Conservation (phyloP, 495 filamentous ascomycete genomes). For the Neurospora tetraspora region DNA sequence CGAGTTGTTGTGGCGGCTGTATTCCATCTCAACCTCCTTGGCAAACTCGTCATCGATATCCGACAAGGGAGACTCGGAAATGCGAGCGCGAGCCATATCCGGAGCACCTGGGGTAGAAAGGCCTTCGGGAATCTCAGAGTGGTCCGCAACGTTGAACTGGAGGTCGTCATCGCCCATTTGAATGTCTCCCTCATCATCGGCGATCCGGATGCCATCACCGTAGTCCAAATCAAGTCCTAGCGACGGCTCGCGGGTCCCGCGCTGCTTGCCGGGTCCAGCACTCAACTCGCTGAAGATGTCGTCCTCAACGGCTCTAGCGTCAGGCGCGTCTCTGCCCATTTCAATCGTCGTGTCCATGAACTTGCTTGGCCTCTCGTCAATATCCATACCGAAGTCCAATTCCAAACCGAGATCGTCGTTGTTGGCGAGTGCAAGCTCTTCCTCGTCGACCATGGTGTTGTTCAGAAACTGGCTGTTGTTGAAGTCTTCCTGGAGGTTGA, state of each 20-base stretch:
- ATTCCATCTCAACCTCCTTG: constrained; percentile 42
- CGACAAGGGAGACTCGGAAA: constrained; percentile 61
- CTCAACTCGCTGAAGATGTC: constrained; percentile 63
- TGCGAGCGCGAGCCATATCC: constrained; percentile 41
- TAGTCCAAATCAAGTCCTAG: constrained; percentile 38
- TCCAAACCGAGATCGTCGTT: constrained; percentile 48
- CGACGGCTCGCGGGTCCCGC: constrained; percentile 29
- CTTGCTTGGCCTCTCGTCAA: constrained; percentile 35
- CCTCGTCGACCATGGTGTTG: constrained; percentile 47
- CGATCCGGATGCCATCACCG: constrained; percentile 42
- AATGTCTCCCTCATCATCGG: constrained; percentile 51
- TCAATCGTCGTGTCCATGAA: constrained; percentile 59
- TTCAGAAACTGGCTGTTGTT: constrained; percentile 59
- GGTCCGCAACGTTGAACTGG: constrained; percentile 39
- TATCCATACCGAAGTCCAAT: constrained; percentile 49
- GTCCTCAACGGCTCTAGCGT: constrained; percentile 54
- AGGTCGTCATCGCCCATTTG: constrained; percentile 51
- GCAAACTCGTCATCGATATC: constrained; percentile 51
- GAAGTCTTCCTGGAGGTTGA: constrained; percentile 49
- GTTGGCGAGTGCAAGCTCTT: constrained; percentile 40
- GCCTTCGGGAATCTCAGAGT: constrained; percentile 32
- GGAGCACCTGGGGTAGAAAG: constrained; percentile 11
- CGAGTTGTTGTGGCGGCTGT: constrained; percentile 40
- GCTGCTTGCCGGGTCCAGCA: constrained; percentile 36
- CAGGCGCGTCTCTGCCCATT: constrained; percentile 71